These are phyloP conservation scores for Metschnikowia kofuensis DNA, from an alignment of 805 yeast genomes.

Conservation along the genomic window DNA sequence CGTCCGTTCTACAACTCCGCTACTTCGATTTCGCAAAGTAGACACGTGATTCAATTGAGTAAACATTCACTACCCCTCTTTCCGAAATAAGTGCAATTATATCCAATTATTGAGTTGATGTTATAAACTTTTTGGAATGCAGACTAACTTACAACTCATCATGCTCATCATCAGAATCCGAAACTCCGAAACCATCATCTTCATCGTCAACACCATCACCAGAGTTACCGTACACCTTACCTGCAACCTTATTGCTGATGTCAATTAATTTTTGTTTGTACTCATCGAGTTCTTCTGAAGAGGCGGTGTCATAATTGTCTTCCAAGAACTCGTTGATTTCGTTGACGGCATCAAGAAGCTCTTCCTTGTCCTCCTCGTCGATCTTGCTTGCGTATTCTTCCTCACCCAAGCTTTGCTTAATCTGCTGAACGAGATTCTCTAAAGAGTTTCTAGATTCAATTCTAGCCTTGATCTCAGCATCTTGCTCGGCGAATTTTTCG, in stretches of 20 bases:
- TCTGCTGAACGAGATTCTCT: slow-evolving; percentile 18
- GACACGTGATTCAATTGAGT: too few relatives aligned
- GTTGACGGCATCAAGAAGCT: slow-evolving; percentile 79
- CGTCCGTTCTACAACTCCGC: too few relatives aligned
- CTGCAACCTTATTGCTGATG: slow-evolving; percentile 87
- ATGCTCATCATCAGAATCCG: slow-evolving; percentile 37
- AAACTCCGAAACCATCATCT: slow-evolving; percentile 16
- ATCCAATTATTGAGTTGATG: neutral
- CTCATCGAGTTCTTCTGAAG: slow-evolving; percentile 90
- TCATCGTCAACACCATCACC: slow-evolving; percentile 43
- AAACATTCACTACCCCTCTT: too few relatives aligned
- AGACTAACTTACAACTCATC: slow-evolving; percentile 36
- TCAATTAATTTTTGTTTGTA: slow-evolving; percentile 79
- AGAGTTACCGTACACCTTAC: slow-evolving; percentile 59
- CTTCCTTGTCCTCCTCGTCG: slow-evolving; percentile 88
- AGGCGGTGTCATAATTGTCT: slow-evolving; percentile 78
- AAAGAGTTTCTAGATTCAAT: slow-evolving; percentile 20
- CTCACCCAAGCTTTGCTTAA: slow-evolving; percentile 15
- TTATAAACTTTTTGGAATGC: neutral
- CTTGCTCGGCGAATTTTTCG: slow-evolving; percentile 21
- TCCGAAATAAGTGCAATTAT: neutral
- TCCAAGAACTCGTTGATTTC: slow-evolving; percentile 81
- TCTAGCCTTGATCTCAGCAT: slow-evolving; percentile 20
- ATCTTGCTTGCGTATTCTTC: slow-evolving; percentile 48
- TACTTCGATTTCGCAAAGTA: too few relatives aligned